Evolutionary conservation across 2,329 filamentous ascomycete genomes (phyloP), one percentile per base, ranked within the genome.

Genomic region (Myriosclerotinia scirpicola): DNA sequence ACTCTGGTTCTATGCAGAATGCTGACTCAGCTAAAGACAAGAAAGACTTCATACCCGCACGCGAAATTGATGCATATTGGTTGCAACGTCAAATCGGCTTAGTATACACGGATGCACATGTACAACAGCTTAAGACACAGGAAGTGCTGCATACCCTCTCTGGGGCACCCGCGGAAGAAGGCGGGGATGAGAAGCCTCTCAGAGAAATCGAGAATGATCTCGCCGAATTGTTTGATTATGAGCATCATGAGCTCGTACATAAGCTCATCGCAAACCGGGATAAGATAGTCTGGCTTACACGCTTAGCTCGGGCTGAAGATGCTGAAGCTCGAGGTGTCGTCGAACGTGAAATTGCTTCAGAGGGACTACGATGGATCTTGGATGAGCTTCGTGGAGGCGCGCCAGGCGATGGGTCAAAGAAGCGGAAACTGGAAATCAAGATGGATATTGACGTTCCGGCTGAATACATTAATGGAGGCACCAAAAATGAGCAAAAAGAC

Each of bases 1-100:
- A 96, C 75, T 88, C 88, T 52, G 87, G 83, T 11, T 77, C 84
- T 42, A 79, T 79, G 66, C 79, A 80, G 46, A 81, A 77, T 74
- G 75, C 79, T 63, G 81, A 58, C 22, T 36, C 81, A 74, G 79
- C 74, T 52, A 78, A 78, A 60, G 75, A 84, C 36, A 77, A 84
- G 55, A 85, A 86, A 67, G 85, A 87, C 59, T 81, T 85, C 36
- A 86, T 99, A 66, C 83, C 91, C 22, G 92, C 92, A 59, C 88
- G 94, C 71, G 93, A 97, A 67, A 96, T 99, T 70, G 95, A 99
- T 78, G 94, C 94, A 12, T 99, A 94, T 80, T 99, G 95, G 95
- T 79, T 99, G 68, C 95, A 98, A 78, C 86, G 95, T 70, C 91
- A 97, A 75, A 93, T 99, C 64, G 94, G 94, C 66, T 83, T 86